Evolutionary conservation across 768 basidiomycete genomes (phyloP), one percentile per base, ranked within the genome.

Genomic region (Daedaleopsis nitida): DNA sequence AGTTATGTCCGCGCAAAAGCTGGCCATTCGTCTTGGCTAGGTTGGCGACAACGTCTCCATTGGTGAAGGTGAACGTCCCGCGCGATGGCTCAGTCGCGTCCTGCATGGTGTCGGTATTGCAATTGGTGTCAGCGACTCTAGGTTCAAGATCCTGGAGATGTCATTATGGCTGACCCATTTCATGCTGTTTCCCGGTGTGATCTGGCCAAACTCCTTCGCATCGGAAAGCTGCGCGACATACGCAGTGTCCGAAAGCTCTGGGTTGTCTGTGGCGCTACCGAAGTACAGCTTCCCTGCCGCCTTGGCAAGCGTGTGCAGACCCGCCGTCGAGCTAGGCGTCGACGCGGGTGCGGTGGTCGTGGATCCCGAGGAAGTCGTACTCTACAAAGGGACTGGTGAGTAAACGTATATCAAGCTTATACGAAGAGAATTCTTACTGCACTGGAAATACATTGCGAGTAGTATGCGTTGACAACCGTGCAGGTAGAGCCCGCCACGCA

Each of bases 1-100:
- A 75, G 60, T 75, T 77, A 66, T 79, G 75, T 68, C 69, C 82
- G 65, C 83, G 73, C 27, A 86, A 65, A 13, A 83, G 69, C 60
- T 83, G 80, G 1, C 79, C 78, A 58, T 82, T 81, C 16, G 68
- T 67, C 64, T 80, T 71, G 3, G 83, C 83, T 38, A 82, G 71
- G 27, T 73, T 68, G 3, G 78, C 79, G 48, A 85, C 73, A 8
- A 63, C 69, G 67, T 85, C 83, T 10, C 80, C 83, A 14, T 65
- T 67, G 1, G 74, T 66, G 65, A 81, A 85, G 0, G 78, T 81
- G 69, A 82, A 86, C 1, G 66, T 69, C 21, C 80, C 81, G 21
- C 74, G 80, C 4, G 70, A 68, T 2, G 82, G 82, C 60, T 86
- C 83, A 14, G 82, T 84, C 0, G 81, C 79, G 60, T 83, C 82